A percentile compares a stretch with the other conserved stretches of the same genome.
Evolutionary conservation across 1,284 basidiomycete species (phyloP).

Genomic region (Tylopilus sp.): DNA sequence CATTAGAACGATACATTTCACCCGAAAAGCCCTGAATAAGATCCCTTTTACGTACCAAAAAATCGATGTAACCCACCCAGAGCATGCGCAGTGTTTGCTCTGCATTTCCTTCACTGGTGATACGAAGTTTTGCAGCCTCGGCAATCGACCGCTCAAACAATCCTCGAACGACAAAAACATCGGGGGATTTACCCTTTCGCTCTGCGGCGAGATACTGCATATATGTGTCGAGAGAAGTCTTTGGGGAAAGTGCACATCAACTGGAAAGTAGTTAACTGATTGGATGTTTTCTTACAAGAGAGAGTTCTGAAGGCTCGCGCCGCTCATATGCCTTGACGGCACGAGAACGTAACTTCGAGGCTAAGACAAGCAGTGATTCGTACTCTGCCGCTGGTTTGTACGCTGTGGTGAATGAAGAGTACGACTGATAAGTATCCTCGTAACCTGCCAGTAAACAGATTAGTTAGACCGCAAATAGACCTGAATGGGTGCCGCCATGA

Average conservation of each 20-base stretch:
- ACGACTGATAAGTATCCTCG: constrained; percentile 80
- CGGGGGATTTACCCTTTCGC: constrained; percentile 66
- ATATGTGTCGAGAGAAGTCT: constrained; percentile 65
- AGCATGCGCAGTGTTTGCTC: constrained; percentile 66
- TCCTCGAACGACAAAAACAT: constrained; percentile 62
- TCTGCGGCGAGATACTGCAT: constrained; percentile 70
- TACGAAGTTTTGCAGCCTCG: constrained; percentile 66
- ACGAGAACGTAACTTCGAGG: constrained; percentile 70
- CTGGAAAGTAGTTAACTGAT: constrained; percentile 10
- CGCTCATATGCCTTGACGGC: constrained; percentile 67
- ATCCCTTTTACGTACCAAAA: constrained; percentile 49
- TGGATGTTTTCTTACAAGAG: constrained; percentile 53
- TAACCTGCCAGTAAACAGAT: constrained; percentile 52
- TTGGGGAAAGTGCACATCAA: neutral
- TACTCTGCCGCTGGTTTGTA: constrained; percentile 77
- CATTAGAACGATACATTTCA: constrained; percentile 12
- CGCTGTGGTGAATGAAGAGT: constrained; percentile 86
- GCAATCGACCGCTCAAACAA: constrained; percentile 82
- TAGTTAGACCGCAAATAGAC: constrained; percentile 12
- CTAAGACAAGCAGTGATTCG: constrained; percentile 74
- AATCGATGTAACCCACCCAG: constrained; percentile 70
- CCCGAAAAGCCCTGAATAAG: neutral
- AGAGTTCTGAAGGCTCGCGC: constrained; percentile 65
- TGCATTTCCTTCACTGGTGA: constrained; percentile 57
- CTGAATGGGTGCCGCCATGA: constrained; percentile 9